Evolutionary conservation across 495 filamentous ascomycete genomes (phyloP), one percentile per base, ranked within the genome.

Genomic region (Bombardia bombarda): DNA sequence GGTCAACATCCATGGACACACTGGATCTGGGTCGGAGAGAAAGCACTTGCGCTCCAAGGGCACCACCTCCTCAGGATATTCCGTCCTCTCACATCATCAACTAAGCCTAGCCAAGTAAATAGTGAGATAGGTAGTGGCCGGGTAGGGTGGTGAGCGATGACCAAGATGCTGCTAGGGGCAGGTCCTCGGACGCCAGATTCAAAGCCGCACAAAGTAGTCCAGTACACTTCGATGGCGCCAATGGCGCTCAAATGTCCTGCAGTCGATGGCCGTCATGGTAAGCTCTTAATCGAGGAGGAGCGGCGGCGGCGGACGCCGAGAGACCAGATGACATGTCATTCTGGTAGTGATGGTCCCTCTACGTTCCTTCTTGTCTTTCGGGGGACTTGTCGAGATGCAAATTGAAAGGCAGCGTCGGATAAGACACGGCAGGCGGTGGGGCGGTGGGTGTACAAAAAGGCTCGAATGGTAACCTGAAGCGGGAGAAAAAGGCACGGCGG

Each of bases 391-490:
- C n/a, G n/a, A 38, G 25, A 42, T 32, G 42, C 30, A n/a, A 20
- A 23, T 17, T 9, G 17, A 24, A 19, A 25, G 13, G 25, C 18
- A 7, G 35, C 20, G 17, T 20, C 23, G 21, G 20, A 45, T 28
- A 35, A 43, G 22, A 47, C 44, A 50, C 50, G 58, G 52, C 45
- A 50, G 42, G 40, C 44, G 24, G 53, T 48, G 56, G 53, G 50
- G 60, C 62, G 53, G 53, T 54, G 63, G n/a, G n/a, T n/a, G n/a
- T n/a, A n/a, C n/a, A n/a, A n/a, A n/a, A n/a, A n/a, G n/a, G n/a
- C n/a, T n/a, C 49, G 60, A 56, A 56, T 58, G 52, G 60, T 52
- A 56, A 42, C 38, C 32, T 50, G 34, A 18, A 37, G 19, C 38
- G 40, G 39, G 46, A 38, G 32, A 13, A 51, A 45, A 36, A 44